Base-by-base conservation (phyloP, 768 basidiomycete species). In the Fistulinella prunicolor region DNA sequence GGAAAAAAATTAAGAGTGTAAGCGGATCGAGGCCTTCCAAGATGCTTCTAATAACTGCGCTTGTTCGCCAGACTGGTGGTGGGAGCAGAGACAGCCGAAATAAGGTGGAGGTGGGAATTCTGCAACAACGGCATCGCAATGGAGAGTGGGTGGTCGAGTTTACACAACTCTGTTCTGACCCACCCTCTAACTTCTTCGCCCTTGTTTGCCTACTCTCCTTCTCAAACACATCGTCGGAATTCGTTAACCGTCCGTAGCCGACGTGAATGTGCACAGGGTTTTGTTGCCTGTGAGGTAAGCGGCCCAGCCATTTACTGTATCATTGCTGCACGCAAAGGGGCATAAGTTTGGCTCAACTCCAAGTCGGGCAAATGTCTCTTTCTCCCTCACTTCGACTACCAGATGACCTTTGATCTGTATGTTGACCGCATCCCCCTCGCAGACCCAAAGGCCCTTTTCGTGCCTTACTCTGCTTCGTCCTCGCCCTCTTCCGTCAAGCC, bases 401-500 rank as follows among this genome's bases (percentile, higher is more conserved):
- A 47, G 21, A 60, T 64, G 62, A 57, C 60, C 19, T 55, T 62
- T 41, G 63, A 58, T 43, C 47, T 51, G 16, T 65, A 56, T 42
- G 26, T 51, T 54, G 61, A 63, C 49, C 39, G 9, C 9, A 23
- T 51, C 38, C 51, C 17, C 38, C 39, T 58, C 42, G 1, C 61
- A 55, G 55, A 61, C 41, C 12, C 45, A 23, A 37, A 40, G 1
- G 10, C 23, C 10, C 37, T 38, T 7, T 39, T 49, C 12, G 2
- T 23, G 5, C 26, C 28, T 6, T 29, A 53, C 19, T 46, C 59
- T 1, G 20, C 29, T 9, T 44, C 54, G 21, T 21, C 63, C 1
- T 44, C 44, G 17, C 13, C 35, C 17, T 32, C 51, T 16, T 61
- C 65, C 14, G 58, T 66, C 17, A 66, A 66, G 50, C 67, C 67